Evolutionary conservation across 129 eudicot genomes (phyloP).

Genomic region (Erigeron canadensis): DNA sequence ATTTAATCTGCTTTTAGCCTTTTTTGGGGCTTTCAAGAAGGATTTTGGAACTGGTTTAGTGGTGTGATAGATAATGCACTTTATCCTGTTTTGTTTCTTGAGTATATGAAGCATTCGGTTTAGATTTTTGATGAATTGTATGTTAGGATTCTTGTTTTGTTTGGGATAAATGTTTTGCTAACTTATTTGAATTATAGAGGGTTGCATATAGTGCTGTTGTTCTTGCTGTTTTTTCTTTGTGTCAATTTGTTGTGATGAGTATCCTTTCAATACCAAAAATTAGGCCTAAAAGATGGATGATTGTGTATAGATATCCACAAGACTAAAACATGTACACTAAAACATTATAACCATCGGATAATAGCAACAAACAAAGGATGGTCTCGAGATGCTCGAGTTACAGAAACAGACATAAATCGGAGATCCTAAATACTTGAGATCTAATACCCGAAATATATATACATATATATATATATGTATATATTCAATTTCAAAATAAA

Average conservation of each 20-base stretch:
- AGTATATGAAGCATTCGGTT: conserved; percentile 72
- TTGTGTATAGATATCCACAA: no score
- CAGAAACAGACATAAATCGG: no score
- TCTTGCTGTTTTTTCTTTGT: conserved; percentile 73
- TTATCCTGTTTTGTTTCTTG: conserved; percentile 88
- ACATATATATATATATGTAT: no score
- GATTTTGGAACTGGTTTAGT: conserved; percentile 96
- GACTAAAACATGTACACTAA: no score
- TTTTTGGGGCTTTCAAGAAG: conserved; percentile 96
- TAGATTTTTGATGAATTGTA: conserved; percentile 47
- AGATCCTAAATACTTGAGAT: no score
- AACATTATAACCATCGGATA: no score
- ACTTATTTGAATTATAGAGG: conserved; percentile 87
- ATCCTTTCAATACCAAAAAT: conserved; percentile 68
- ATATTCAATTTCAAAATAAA: no score
- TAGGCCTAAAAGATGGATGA: conserved; percentile 56
- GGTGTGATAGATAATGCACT: conserved; percentile 97
- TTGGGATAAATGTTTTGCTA: conserved; percentile 61
- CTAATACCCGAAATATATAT: no score
- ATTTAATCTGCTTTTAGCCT: conserved; percentile 88
- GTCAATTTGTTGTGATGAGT: conserved; percentile 73
- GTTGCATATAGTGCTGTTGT: conserved; percentile 68
- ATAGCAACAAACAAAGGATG: no score
- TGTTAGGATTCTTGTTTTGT: conserved; percentile 67
- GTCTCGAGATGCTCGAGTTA: no score